phyloP scores from a whole-genome alignment of 768 basidiomycete genomes.

The Hebeloma cylindrosporum region DNA sequence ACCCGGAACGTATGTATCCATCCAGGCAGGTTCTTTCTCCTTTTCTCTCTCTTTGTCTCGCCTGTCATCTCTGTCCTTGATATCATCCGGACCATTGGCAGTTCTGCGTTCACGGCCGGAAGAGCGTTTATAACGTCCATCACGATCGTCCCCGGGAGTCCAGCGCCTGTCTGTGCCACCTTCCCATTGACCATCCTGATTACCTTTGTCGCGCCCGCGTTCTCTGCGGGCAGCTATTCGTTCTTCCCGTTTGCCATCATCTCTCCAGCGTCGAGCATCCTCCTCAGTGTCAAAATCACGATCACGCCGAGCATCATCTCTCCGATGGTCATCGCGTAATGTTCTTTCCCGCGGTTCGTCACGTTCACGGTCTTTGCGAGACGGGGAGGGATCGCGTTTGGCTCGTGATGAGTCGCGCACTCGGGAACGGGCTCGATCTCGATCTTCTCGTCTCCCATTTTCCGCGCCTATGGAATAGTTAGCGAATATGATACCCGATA shows the following conservation, averaged over 20 bases:
- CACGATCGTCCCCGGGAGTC: conserved; percentile 67
- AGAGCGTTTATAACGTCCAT: conserved; percentile 58
- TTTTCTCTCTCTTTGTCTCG: conserved; percentile 58
- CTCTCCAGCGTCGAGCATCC: conserved; percentile 75
- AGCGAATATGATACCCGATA: not conserved
- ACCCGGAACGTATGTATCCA: conserved; percentile 81
- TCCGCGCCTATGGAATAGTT: conserved; percentile 45
- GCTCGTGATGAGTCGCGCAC: conserved; percentile 62
- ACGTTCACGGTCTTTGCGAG: conserved; percentile 33
- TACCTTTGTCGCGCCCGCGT: conserved; percentile 44
- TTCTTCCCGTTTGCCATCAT: conserved; percentile 82
- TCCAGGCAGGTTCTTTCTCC: conserved; percentile 91
- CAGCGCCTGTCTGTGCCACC: conserved; percentile 53
- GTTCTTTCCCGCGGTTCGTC: too few relatives aligned
- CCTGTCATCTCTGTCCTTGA: conserved; percentile 48
- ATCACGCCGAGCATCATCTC: conserved; percentile 39
- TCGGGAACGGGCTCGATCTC: conserved; percentile 65
- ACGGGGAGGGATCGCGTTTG: conserved; percentile 54
- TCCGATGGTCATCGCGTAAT: conserved; percentile 40
- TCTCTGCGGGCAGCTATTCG: conserved; percentile 62
- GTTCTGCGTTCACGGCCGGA: conserved; percentile 58
- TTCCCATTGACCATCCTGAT: conserved; percentile 46
- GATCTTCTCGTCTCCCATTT: conserved; percentile 53
- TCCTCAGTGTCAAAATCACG: conserved; percentile 54
- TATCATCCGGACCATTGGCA: conserved; percentile 37